These are phyloP conservation scores for Agroathelia rolfsii DNA, from an alignment of 1,284 basidiomycete species.

Conservation along the genomic window DNA sequence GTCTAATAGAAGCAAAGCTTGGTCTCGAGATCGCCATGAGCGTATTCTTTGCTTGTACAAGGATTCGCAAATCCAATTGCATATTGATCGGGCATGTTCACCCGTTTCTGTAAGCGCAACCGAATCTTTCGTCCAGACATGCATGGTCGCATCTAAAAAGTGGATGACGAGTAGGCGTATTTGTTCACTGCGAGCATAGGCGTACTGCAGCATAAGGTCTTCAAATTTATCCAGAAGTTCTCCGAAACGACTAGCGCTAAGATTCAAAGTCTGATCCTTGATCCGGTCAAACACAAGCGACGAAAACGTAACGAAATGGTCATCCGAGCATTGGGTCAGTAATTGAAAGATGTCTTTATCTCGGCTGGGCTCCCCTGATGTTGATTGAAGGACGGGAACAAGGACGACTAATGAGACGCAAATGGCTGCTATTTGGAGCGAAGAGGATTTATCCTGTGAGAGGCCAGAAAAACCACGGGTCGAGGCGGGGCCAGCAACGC, in stretches of 20 bases:
- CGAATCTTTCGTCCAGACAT: constrained; percentile 49
- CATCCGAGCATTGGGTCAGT: constrained; percentile 38
- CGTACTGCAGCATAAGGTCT: constrained; percentile 46
- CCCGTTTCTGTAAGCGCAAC: constrained; percentile 29
- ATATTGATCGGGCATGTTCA: constrained; percentile 37
- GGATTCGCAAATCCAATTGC: constrained; percentile 40
- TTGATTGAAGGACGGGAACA: constrained; percentile 50
- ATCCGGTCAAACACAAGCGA: constrained; percentile 36
- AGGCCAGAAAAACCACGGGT: too few relatives aligned
- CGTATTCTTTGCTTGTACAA: constrained; percentile 34
- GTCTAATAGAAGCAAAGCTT: constrained; percentile 57
- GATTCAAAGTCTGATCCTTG: constrained; percentile 47
- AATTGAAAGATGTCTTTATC: constrained; percentile 58
- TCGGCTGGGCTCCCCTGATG: constrained; percentile 44
- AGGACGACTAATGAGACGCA: constrained; percentile 47
- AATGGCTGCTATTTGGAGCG: constrained; percentile 34
- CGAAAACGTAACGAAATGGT: constrained; percentile 37
- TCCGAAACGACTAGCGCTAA: constrained; percentile 42
- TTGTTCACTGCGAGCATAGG: constrained; percentile 43
- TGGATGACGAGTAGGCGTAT: constrained; percentile 46
- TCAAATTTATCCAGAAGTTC: constrained; percentile 45
- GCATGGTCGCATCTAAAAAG: constrained; percentile 58
- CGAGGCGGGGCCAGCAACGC: too few relatives aligned
- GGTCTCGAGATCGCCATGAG: constrained; percentile 65
- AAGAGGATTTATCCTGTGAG: too few relatives aligned